These are phyloP conservation scores for Beverwykella pulmonaria DNA, from an alignment of 495 filamentous ascomycete genomes.

Conservation along the genomic window DNA sequence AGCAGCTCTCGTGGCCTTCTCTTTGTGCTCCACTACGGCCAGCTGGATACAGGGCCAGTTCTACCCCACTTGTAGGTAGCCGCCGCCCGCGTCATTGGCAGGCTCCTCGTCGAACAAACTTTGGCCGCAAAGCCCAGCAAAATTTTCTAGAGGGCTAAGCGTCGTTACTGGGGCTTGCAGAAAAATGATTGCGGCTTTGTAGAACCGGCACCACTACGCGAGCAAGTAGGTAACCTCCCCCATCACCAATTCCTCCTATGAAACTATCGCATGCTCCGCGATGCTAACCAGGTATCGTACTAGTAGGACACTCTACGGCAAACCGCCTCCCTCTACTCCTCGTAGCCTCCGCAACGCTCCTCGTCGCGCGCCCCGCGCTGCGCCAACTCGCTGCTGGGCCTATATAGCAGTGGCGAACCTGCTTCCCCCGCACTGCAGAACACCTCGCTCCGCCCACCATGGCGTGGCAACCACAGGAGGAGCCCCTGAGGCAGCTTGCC, in stretches of 20 bases:
- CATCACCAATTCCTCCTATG: slow-evolving; percentile 24
- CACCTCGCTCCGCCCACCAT: slow-evolving; percentile 50
- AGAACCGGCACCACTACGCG: slow-evolving; percentile 32
- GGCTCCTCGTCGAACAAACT: slow-evolving; percentile 22
- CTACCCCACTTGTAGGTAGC: slow-evolving; percentile 28
- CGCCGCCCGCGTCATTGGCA: slow-evolving; percentile 39
- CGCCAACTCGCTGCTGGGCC: background rate
- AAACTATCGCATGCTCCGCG: background rate
- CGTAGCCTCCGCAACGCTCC: background rate
- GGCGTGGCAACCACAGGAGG: slow-evolving; percentile 90
- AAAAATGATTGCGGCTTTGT: slow-evolving; percentile 36
- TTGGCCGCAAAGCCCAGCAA: slow-evolving; percentile 19
- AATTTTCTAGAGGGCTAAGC: slow-evolving; percentile 14
- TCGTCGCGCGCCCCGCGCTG: background rate
- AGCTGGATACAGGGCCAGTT: slow-evolving; percentile 19
- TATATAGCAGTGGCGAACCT: slow-evolving; percentile 3
- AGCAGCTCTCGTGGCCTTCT: slow-evolving; percentile 11
- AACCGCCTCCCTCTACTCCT: background rate
- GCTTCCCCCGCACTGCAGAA: background rate
- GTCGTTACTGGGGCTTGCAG: background rate
- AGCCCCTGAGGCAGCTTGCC: slow-evolving; percentile 84
- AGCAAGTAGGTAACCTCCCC: slow-evolving; percentile 34
- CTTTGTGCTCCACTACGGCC: slow-evolving; percentile 4
- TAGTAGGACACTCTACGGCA: slow-evolving; percentile 16
- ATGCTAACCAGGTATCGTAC: slow-evolving; percentile 29